Base-by-base conservation (phyloP, 148 eudicot species). In the Rhododendron ferrugineum region DNA sequence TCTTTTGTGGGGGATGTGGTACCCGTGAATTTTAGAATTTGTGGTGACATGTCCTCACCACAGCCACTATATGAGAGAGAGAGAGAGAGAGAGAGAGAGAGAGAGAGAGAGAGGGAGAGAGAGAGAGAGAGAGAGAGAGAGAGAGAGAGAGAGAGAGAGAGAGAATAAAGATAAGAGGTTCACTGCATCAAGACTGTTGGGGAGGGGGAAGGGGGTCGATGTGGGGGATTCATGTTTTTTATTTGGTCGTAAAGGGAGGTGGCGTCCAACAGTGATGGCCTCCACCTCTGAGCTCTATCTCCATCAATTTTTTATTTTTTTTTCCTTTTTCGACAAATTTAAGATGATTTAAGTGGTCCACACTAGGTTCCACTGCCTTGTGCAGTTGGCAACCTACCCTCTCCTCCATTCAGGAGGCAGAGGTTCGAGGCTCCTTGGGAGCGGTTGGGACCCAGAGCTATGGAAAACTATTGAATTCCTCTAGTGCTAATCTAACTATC, bases 51-150 rank as follows among this genome's bases (percentile, higher is more conserved):
- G 47, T 40, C 79, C 20, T 75, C 28, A 37, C 49, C 28, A 22
- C 26, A 75, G 28, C 49, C 79, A 75, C 13, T 7, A 37, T 37
- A 6, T 14, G 2, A 34, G 36, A 68, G 74, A 68, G 74, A 68
- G 74, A 70, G 75, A 70, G 75, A 70, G 75, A 30, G 11, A 16
- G 75, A 13, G 75, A 72, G 2, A 30, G 73, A n/a, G 73, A 66
- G 28, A 66, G 73, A n/a, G 30, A 10, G 30, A 34, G 5, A 1
- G 28, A 32, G 14, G n/a, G n/a, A n/a, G n/a, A n/a, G n/a, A n/a
- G n/a, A n/a, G 76, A 32, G 34, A 66, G 73, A 66, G 73, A 66
- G 73, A 72, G 76, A 34, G 16, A 70, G 75, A 70, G 75, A 70
- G 75, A 30, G 11, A 16, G 75, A 13, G 75, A 72, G 2, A 30